These are phyloP conservation scores for Pisolithus tinctorius DNA, from an alignment of 768 basidiomycete genomes.

Conservation along the genomic window DNA sequence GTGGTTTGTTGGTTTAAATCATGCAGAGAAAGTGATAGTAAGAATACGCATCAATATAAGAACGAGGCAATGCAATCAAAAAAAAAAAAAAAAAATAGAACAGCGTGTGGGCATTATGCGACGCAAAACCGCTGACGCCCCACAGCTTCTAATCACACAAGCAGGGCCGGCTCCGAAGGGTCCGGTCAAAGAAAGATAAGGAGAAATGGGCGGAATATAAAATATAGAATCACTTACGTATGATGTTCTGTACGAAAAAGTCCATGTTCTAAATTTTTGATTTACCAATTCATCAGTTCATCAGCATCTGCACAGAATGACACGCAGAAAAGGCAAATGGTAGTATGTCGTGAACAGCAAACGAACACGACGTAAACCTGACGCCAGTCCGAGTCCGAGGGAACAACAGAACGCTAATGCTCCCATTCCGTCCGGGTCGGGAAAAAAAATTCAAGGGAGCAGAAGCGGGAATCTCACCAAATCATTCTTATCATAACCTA, in stretches of 20 bases:
- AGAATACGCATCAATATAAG: background rate
- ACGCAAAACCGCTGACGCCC: background rate
- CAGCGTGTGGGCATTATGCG: background rate
- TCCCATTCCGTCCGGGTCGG: background rate
- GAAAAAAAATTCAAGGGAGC: background rate
- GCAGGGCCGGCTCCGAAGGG: background rate
- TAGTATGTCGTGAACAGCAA: constrained; percentile 1
- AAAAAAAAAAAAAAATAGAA: background rate
- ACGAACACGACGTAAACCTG: background rate
- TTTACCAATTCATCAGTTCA: background rate
- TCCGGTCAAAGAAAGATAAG: background rate
- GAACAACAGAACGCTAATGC: background rate
- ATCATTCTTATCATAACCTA: constrained; percentile 68
- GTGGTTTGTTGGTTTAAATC: no score
- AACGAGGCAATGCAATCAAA: background rate
- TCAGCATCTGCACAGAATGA: background rate
- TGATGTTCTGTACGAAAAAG: constrained; percentile 65
- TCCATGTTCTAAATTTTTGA: constrained; percentile 46
- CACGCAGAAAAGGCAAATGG: background rate
- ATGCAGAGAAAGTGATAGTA: no score
- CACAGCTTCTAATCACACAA: background rate
- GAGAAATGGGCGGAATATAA: no score
- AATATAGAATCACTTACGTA: constrained; percentile 35
- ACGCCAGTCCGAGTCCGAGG: constrained; percentile 5
- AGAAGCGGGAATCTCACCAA: constrained; percentile 32